A percentile compares a stretch with the other conserved stretches of the same genome.
Evolutionary conservation across 1,284 basidiomycete genomes (phyloP).

Genomic region (Melampsora americana): DNA sequence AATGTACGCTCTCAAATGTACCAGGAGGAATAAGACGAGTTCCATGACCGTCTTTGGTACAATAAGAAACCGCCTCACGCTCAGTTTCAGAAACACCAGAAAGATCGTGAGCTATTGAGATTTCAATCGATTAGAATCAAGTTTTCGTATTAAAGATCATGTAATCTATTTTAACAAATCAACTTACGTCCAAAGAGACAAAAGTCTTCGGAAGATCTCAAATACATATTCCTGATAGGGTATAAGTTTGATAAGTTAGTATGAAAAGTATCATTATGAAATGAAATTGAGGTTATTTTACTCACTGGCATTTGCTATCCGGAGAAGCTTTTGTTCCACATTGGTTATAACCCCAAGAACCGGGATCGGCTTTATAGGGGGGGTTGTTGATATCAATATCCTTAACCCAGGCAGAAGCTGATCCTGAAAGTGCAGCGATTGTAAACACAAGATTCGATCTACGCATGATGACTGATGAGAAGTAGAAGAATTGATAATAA

Average conservation of each 20-base stretch:
- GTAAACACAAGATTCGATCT: not conserved
- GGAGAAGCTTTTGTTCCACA: constrained; percentile 23
- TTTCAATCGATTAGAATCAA: not conserved
- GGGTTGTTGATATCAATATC: constrained; percentile 11
- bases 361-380: constrained; percentile 24
- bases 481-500: too few species aligned
- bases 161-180: too few species aligned
- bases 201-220: constrained; percentile 31
- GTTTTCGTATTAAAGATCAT: not conserved
- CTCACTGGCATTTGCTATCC: constrained; percentile 40
- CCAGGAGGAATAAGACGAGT: constrained; percentile 26
- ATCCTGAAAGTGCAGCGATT: not conserved
- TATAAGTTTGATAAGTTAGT: not conserved
- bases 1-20: constrained; percentile 34
- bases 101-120: constrained; percentile 18
- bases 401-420: constrained; percentile 20
- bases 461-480: not conserved
- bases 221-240: constrained; percentile 18
- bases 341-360: constrained; percentile 34
- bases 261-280: not conserved
- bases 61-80: constrained; percentile 32
- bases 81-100: constrained; percentile 37
- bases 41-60: constrained; percentile 29
- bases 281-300: not conserved
- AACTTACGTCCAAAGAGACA: constrained; percentile 39